Evolutionary conservation across 2,329 filamentous ascomycete species (phyloP).

Genomic region (Fusarium sambucinum): DNA sequence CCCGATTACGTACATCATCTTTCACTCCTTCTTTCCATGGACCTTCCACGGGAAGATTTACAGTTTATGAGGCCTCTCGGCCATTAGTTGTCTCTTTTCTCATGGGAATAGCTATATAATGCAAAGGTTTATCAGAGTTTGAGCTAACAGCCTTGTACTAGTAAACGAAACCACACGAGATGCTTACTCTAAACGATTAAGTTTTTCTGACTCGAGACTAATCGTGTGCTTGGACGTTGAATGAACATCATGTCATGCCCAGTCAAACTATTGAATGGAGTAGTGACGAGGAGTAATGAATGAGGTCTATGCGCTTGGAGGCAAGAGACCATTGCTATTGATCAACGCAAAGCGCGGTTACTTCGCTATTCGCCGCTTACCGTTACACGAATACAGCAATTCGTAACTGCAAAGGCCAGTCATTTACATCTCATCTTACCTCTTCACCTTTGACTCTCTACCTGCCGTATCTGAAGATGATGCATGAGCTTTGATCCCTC

Average conservation of each 20-base stretch:
- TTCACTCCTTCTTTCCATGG: neutral
- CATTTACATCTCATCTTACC: slow-evolving; percentile 6
- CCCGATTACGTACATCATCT: neutral
- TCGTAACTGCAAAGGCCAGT: slow-evolving; percentile 1
- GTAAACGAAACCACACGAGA: slow-evolving; percentile 1
- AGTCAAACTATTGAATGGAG: neutral
- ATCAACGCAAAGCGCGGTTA: slow-evolving; percentile 36
- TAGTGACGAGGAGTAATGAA: neutral
- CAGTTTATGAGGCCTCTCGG: no score
- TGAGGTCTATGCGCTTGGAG: slow-evolving; percentile 22
- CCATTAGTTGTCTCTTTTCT: slow-evolving; percentile 40
- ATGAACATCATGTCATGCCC: slow-evolving; percentile 1
- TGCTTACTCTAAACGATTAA: neutral
- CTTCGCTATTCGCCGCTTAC: slow-evolving; percentile 11
- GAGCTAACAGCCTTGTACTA: slow-evolving; percentile 16
- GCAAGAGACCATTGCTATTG: neutral
- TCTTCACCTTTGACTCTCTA: neutral
- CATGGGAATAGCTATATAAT: neutral
- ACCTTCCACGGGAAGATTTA: neutral
- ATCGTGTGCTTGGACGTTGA: slow-evolving; percentile 6
- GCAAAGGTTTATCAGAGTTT: slow-evolving; percentile 17
- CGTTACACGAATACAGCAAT: neutral
- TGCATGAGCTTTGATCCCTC: slow-evolving; percentile 13
- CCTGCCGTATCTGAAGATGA: neutral
- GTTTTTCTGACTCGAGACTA: neutral